Evolutionary conservation across 805 yeast species (phyloP).

Genomic region (Cyberlindnera sargentensis): DNA sequence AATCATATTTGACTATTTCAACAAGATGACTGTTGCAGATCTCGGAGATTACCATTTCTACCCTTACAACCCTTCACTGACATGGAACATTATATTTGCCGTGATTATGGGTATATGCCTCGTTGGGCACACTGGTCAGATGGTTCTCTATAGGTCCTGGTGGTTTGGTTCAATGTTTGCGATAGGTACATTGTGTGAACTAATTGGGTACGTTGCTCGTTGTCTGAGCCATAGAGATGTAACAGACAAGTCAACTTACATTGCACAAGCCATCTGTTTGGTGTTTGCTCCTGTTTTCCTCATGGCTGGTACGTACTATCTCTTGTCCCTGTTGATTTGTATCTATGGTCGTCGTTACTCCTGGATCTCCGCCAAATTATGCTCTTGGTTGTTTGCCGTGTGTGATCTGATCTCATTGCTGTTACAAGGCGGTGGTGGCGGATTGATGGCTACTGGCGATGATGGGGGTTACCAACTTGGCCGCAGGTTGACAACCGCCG

Average conservation of each 20-base stretch:
- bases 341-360: constrained; percentile 53
- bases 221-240: constrained; percentile 35
- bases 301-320: constrained; percentile 76
- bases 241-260: constrained; percentile 34
- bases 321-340: constrained; percentile 59
- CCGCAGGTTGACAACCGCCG: constrained; percentile 64
- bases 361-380: constrained; percentile 27
- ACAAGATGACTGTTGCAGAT: too few species aligned
- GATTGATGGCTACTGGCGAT: constrained; percentile 44
- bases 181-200: constrained; percentile 51
- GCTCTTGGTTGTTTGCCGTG: constrained; percentile 53
- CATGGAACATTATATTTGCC: constrained; percentile 24
- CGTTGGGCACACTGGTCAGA: constrained; percentile 33
- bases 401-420: constrained; percentile 60
- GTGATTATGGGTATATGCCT: constrained; percentile 46
- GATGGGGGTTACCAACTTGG: constrained; percentile 34
- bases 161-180: constrained; percentile 58
- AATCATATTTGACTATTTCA: too few species aligned
- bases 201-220: constrained; percentile 63
- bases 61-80: not conserved
- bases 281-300: constrained; percentile 78
- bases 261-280: constrained; percentile 59
- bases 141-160: constrained; percentile 43
- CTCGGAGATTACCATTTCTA: too few species aligned
- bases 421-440: constrained; percentile 75